Base-by-base conservation (phyloP, 331 rosid genomes). In the Quercus phellos region DNA sequence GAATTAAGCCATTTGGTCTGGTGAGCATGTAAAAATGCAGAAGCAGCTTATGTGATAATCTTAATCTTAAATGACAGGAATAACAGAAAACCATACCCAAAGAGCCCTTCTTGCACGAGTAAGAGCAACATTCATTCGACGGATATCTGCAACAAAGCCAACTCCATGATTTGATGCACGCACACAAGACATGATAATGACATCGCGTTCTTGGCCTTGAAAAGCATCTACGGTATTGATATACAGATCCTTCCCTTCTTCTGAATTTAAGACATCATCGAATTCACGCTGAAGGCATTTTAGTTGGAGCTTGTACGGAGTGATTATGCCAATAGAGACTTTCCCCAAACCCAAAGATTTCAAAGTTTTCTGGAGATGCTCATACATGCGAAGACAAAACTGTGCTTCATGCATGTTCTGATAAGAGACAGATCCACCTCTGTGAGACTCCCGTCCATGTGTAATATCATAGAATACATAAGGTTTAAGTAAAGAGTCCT, bases 171-270 rank as follows among this genome's bases (percentile, higher is more conserved):
- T 80, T 24, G 99, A 94, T 71, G 99, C 98, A 67, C 99, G 98
- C 83, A 95, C 98, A 84, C 99, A 93, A 42, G 99, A 95, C 98
- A 95, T 95, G 73, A 95, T 95, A 61, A 95, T 95, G 80, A 95
- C 98, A 83, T 95, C 99, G 17, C 99, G 91, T 74, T 95, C 99
- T 86, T 95, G 99, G 55, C 99, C 99, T 86, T 95, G 99, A 87
- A 93, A 95, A 73, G 99, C 99, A 85, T 95, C 99, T 6, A 95
- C 99, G 5, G 99, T 95, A 82, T 95, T 95, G 76, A 95, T 93
- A 73, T 95, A 95, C 67, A 95, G 29, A 75, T 95, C 98, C 81
- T 93, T 95, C 77, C 99, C 99, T 75, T 93, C 99, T 76, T 95
- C 99, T 35, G 99, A 88, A 69, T 88, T 91, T 54, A 95, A 76